Base-by-base conservation (phyloP, 2,329 filamentous ascomycete species). In the Monascus ruber region DNA sequence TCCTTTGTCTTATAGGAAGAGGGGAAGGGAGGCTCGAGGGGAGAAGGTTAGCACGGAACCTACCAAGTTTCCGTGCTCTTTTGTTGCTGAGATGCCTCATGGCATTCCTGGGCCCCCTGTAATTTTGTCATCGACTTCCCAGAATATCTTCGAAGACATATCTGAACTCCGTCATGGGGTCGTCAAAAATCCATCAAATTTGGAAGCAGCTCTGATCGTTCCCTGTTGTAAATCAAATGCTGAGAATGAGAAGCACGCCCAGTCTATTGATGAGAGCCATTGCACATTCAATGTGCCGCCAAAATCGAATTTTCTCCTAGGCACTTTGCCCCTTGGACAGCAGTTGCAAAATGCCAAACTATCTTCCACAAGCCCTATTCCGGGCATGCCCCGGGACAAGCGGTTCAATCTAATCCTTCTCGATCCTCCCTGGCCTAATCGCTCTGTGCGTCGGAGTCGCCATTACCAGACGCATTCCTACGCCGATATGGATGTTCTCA, bases 341-440 rank as follows among this genome's bases (percentile, higher is more conserved):
- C 36, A 43, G 32, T 26, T 36, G 8, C 34, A 33, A 44, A 10
- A 40, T 35, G 17, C 28, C 26, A 10, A 36, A 32, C 1, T 27
- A 40, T 17, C 28, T 17, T 48, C 33, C 33, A 10, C 10, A 17
- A 33, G 11, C n/a, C 6, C 53, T 6, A 58, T 62, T 17, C 51
- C 57, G 0, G 43, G 47, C 4, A 47, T 62, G 1, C 42, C 50
- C 2, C 25, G 31, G 5, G 37, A 40, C 27, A 42, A 63, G 31
- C 64, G 64, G 38, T 80, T 81, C 54, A 66, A 79, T 48, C 57
- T 80, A 24, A 68, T 81, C 32, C 54, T 81, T 2, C 61, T 80
- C 31, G 77, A 81, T 49, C 77, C 77, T 4, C 77, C 77, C 1
- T 81, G 77, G 77, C 69, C 74, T 17, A 81, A 79, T 47, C 63